These are phyloP conservation scores for Phytophthora sp. DNA, from an alignment of 352 stramenopile genomes.

Conservation along the genomic window DNA sequence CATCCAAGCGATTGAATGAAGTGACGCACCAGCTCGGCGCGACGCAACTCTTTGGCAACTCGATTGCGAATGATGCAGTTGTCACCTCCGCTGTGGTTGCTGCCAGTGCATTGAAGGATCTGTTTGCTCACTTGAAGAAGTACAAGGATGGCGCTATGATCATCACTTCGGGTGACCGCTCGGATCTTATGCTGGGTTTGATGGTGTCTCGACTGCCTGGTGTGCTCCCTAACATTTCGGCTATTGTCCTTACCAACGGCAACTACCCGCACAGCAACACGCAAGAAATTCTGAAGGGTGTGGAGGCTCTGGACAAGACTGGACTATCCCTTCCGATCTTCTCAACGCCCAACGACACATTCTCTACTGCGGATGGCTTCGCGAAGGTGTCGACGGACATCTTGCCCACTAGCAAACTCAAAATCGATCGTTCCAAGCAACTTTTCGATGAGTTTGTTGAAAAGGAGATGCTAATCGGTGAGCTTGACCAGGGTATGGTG, in stretches of 20 bases:
- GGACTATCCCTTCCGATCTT: conserved; percentile 80
- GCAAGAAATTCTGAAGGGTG: conserved; percentile 72
- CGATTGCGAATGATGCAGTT: conserved; percentile 70
- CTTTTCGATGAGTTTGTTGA: conserved; percentile 73
- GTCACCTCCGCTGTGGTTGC: conserved; percentile 71
- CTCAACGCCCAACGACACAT: conserved; percentile 67
- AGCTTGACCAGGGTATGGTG: conserved; percentile 67
- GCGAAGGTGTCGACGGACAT: conserved; percentile 70
- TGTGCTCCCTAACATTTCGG: conserved; percentile 68
- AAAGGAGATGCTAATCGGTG: conserved; percentile 69
- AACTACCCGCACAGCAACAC: conserved; percentile 78
- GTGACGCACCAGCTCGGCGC: conserved; percentile 69
- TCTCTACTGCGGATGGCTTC: conserved; percentile 61
- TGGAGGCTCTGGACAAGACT: conserved; percentile 69
- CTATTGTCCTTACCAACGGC: conserved; percentile 78
- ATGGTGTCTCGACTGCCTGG: conserved; percentile 72
- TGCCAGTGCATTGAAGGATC: conserved; percentile 72
- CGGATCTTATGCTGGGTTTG: conserved; percentile 72
- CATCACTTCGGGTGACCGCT: conserved; percentile 78
- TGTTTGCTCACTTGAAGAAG: conserved; percentile 80
- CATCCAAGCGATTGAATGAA: conserved; percentile 80
- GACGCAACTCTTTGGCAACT: conserved; percentile 67
- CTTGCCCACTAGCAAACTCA: conserved; percentile 67
- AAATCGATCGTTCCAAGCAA: conserved; percentile 71
- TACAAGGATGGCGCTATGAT: conserved; percentile 77